Conservation (phyloP, 2,329 filamentous ascomycete genomes). For the Phoma sp. region DNA sequence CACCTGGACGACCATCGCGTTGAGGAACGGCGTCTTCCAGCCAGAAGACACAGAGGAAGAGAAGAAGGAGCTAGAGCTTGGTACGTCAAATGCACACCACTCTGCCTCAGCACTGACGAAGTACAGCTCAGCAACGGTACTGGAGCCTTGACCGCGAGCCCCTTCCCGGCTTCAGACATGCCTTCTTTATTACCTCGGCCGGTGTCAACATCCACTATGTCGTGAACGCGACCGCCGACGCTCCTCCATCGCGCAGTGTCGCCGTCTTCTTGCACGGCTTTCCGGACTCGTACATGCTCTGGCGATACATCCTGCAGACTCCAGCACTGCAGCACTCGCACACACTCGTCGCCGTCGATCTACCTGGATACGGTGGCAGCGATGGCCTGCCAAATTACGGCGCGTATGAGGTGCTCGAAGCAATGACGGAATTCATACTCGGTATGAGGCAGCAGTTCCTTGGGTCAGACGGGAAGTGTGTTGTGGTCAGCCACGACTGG, state of each 20-base stretch:
- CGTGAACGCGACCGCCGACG: conserved; percentile 40
- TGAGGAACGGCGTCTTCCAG: conserved; percentile 40
- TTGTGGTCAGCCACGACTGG: conserved; percentile 64
- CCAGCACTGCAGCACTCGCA: conserved; percentile 45
- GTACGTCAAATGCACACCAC: conserved; percentile 21
- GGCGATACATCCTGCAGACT: conserved; percentile 58
- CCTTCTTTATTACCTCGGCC: conserved; percentile 58
- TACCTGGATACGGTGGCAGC: conserved; percentile 67
- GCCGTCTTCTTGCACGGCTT: conserved; percentile 67
- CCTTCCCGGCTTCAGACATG: conserved; percentile 57
- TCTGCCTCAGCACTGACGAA: background rate
- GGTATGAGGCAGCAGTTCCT: conserved; percentile 57
- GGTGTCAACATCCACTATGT: conserved; percentile 65
- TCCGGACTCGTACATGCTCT: conserved; percentile 65
- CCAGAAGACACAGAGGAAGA: conserved; percentile 36
- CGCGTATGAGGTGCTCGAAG: conserved; percentile 61
- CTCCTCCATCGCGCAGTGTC: conserved; percentile 45
- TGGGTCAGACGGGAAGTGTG: conserved; percentile 37
- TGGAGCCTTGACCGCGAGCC: conserved; percentile 62
- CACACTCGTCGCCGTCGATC: conserved; percentile 62
- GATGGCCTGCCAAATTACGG: conserved; percentile 60
- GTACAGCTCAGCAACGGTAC: conserved; percentile 58
- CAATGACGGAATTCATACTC: conserved; percentile 61
- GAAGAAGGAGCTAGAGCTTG: conserved; percentile 35
- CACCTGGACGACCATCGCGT: conserved; percentile 29